phyloP scores from a whole-genome alignment of 805 yeast species.

The Metschnikowia noctiluminum region DNA sequence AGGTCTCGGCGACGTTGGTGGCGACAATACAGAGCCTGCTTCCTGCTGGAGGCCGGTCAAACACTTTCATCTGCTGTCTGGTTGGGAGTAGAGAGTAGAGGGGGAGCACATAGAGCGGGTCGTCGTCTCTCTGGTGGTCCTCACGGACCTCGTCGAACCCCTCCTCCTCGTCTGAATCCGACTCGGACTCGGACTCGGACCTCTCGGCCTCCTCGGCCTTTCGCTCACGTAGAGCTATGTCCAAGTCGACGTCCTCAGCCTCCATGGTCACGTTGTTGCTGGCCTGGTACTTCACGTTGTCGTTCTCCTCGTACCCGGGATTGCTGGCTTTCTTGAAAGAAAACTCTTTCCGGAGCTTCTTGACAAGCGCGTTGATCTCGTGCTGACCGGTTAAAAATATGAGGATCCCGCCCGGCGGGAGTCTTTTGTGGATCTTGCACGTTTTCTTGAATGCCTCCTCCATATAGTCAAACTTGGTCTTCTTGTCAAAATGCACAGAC shows the following conservation, averaged over 20 bases:
- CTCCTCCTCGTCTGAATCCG: constrained; percentile 53
- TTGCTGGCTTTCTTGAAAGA: constrained; percentile 42
- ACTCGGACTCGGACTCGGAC: constrained; percentile 40
- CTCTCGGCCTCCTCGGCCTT: constrained; percentile 39
- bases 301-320: constrained; percentile 15
- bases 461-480: constrained; percentile 72
- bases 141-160: constrained; percentile 72
- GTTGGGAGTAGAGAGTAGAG: constrained; percentile 93
- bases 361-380: constrained; percentile 78
- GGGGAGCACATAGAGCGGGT: constrained; percentile 88
- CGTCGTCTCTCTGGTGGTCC: constrained; percentile 65
- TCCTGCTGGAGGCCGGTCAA: constrained; percentile 80
- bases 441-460: constrained; percentile 86
- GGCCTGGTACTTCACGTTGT: constrained; percentile 42
- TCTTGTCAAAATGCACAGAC: constrained; percentile 80
- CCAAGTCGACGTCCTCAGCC: constrained; percentile 83
- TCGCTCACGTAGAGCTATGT: constrained; percentile 39
- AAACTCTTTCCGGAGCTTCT: constrained; percentile 62
- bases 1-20: constrained; percentile 97
- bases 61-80: constrained; percentile 89
- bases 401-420: constrained; percentile 93
- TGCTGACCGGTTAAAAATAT: constrained; percentile 93
- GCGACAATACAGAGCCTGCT: constrained; percentile 89
- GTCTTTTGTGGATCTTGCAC: constrained; percentile 75
- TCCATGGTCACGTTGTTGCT: constrained; percentile 69